These are phyloP conservation scores for Kwoniella shandongensis DNA, from an alignment of 768 basidiomycete genomes.

Conservation along the genomic window DNA sequence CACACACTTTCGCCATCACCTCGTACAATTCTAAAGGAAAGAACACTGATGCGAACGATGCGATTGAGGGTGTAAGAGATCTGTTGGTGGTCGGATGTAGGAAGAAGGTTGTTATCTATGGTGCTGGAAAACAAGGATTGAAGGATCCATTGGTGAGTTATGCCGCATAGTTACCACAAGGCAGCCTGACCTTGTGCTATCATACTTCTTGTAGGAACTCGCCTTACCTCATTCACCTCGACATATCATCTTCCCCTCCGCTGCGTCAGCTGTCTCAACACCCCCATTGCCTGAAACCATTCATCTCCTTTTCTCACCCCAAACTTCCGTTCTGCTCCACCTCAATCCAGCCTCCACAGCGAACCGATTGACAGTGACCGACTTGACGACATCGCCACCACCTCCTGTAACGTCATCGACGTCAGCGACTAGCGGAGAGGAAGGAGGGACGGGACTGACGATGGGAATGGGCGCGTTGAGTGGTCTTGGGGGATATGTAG, in stretches of 20 bases:
- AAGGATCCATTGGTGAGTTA: conserved; percentile 70
- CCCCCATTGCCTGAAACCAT: conserved; percentile 63
- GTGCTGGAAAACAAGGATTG: conserved; percentile 70
- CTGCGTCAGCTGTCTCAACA: conserved; percentile 69
- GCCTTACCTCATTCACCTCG: conserved; percentile 87
- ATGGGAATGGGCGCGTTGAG: conserved; percentile 41
- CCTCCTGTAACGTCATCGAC: conserved; percentile 16
- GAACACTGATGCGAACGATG: conserved; percentile 37
- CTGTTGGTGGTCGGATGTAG: conserved; percentile 82
- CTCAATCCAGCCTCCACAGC: conserved; percentile 32
- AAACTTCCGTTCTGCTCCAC: conserved; percentile 39
- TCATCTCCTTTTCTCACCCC: conserved; percentile 62
- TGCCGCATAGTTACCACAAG: too few species aligned
- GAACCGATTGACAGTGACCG: conserved; percentile 32
- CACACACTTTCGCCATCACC: conserved; percentile 78
- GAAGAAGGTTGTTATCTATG: conserved; percentile 77
- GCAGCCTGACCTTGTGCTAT: too few species aligned
- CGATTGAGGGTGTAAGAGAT: conserved; percentile 55
- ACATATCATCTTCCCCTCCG: conserved; percentile 71
- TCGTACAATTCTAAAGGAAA: conserved; percentile 52
- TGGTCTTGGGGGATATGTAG: conserved; percentile 53
- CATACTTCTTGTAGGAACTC: conserved; percentile 67
- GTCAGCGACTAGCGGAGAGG: neutral
- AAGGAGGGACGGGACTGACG: conserved; percentile 14
- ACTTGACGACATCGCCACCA: conserved; percentile 31